A percentile compares a stretch with the other conserved stretches of the same genome.
Evolutionary conservation across 257 asterid species (phyloP).

Genomic region (Primulina tabacum): DNA sequence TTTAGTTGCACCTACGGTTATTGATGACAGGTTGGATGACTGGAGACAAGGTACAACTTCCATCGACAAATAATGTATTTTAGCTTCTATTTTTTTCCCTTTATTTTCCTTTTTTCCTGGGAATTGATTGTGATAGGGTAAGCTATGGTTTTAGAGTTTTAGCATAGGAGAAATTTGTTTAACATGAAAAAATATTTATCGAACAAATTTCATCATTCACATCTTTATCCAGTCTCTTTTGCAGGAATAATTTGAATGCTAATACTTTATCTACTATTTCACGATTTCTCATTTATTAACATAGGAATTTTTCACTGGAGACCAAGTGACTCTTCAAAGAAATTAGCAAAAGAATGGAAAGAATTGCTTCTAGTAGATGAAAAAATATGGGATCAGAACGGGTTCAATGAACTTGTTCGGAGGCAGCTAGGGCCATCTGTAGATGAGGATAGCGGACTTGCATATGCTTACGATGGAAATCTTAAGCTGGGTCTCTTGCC

Average conservation of each 20-base stretch:
- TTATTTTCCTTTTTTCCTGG: slow-evolving; percentile 8
- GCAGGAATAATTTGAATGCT: neutral
- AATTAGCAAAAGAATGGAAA: slow-evolving; percentile 93
- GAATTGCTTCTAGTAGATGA: slow-evolving; percentile 82
- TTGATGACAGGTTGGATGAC: slow-evolving; percentile 85
- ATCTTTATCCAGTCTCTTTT: neutral
- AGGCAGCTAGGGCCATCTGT: slow-evolving; percentile 92
- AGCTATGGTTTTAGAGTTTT: slow-evolving; percentile 5
- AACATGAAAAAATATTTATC: no score
- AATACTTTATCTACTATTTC: neutral
- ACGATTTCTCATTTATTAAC: slow-evolving; percentile 30
- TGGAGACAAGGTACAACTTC: slow-evolving; percentile 75
- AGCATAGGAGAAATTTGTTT: neutral
- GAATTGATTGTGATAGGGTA: slow-evolving; percentile 14
- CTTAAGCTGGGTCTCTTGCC: slow-evolving; percentile 96
- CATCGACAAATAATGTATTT: slow-evolving; percentile 28
- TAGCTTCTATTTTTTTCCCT: slow-evolving; percentile 18
- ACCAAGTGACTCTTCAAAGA: slow-evolving; percentile 72
- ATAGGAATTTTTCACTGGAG: slow-evolving; percentile 99
- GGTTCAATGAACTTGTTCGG: slow-evolving; percentile 79
- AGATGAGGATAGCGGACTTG: slow-evolving; percentile 95
- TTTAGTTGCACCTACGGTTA: slow-evolving; percentile 83
- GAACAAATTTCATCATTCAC: neutral
- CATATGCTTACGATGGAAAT: slow-evolving; percentile 93
- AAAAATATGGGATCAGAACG: slow-evolving; percentile 94